phyloP scores from a whole-genome alignment of 129 eudicot genomes.

The Arctium lappa region DNA sequence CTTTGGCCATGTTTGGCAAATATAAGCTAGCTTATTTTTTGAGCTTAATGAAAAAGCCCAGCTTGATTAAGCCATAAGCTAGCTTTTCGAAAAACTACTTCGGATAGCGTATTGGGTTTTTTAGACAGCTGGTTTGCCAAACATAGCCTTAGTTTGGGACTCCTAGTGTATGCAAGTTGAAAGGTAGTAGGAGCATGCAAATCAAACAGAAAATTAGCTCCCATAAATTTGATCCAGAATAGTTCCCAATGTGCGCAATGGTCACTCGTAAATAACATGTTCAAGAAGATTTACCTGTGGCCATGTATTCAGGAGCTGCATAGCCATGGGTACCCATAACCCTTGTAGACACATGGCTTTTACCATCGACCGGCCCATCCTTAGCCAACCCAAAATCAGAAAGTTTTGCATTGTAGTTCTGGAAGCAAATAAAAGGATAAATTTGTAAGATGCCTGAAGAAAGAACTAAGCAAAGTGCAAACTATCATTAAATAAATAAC shows the following conservation, averaged over 20 bases:
- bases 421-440: constrained; percentile 10
- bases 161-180: no score
- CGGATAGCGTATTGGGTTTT: no score
- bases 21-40: no score
- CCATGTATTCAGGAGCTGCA: constrained; percentile 86
- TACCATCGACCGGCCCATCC: constrained; percentile 76
- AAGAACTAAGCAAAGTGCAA: neutral
- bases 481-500: neutral
- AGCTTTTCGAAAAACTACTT: no score
- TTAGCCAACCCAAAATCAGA: constrained; percentile 94
- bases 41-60: no score
- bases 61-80: no score
- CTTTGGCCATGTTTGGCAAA: no score
- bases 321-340: constrained; percentile 80
- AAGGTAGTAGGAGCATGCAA: no score
- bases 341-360: constrained; percentile 82
- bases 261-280: neutral
- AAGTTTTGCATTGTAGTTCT: constrained; percentile 80
- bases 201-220: no score
- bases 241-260: no score
- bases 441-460: neutral
- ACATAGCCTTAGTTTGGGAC: no score
- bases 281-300: constrained; percentile 55
- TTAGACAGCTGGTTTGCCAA: no score
- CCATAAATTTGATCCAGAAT: neutral